Conservation (phyloP, 257 asterid species). For the Scutellaria barbata region DNA sequence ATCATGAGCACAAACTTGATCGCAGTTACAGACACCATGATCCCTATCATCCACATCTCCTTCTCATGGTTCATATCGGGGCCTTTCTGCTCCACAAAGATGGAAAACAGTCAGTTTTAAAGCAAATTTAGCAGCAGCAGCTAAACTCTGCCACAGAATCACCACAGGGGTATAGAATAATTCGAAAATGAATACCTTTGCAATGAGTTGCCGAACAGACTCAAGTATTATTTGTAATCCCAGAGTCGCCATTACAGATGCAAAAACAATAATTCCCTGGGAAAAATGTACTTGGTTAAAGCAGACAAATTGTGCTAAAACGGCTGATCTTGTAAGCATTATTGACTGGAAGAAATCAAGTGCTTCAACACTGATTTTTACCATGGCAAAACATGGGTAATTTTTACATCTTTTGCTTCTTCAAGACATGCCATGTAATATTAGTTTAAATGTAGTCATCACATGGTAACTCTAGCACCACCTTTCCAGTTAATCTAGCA, state of each 20-base stretch:
- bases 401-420: not conserved
- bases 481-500: constrained; percentile 13
- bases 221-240: constrained; percentile 89
- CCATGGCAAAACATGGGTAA: not conserved
- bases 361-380: constrained; percentile 8
- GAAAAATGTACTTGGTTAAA: constrained; percentile 30
- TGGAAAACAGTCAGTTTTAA: not conserved
- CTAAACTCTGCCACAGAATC: not conserved
- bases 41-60: constrained; percentile 94
- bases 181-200: constrained; percentile 53
- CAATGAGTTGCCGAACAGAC: constrained; percentile 69
- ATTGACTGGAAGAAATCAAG: not conserved
- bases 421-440: not conserved
- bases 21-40: constrained; percentile 84
- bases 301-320: constrained; percentile 13
- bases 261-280: constrained; percentile 93
- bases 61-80: constrained; percentile 60
- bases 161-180: not conserved
- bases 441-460: not conserved
- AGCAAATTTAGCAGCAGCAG: constrained; percentile 3
- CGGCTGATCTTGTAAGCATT: not conserved
- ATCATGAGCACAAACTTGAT: constrained; percentile 80
- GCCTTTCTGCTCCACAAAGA: constrained; percentile 49
- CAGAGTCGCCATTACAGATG: constrained; percentile 93
- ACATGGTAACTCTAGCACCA: not conserved